Conservation (phyloP, 768 basidiomycete genomes). For the Glaciozyma martinii region DNA sequence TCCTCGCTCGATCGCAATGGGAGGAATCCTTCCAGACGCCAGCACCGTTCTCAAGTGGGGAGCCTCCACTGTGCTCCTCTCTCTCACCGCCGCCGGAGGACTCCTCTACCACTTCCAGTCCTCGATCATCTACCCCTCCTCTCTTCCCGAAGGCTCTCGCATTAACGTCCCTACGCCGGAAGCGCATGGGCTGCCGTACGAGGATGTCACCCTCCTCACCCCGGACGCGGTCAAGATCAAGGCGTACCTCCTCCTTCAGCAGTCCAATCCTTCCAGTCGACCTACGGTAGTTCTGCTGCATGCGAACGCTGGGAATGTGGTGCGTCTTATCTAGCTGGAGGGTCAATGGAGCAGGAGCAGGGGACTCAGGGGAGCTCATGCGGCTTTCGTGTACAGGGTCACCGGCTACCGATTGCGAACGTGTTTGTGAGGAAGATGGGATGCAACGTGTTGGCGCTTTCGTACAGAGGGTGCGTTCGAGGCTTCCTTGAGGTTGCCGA, state of each 20-base stretch:
- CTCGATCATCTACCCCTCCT: conserved; percentile 81
- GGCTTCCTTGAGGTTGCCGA: neutral
- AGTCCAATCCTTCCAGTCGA: conserved; percentile 37
- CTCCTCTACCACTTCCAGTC: conserved; percentile 79
- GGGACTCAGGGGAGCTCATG: neutral
- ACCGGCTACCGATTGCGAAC: conserved; percentile 76
- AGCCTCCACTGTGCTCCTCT: neutral
- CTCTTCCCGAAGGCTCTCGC: conserved; percentile 64
- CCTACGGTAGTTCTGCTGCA: conserved; percentile 92
- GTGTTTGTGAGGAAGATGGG: conserved; percentile 73
- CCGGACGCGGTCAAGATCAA: conserved; percentile 62
- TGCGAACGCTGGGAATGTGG: conserved; percentile 49
- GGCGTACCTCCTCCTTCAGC: conserved; percentile 66
- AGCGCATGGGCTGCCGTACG: conserved; percentile 59
- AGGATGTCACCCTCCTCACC: conserved; percentile 63
- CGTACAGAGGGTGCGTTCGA: conserved; percentile 69
- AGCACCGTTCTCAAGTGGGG: neutral
- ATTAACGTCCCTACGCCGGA: conserved; percentile 63
- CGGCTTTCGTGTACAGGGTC: conserved; percentile 48
- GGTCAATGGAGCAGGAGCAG: neutral
- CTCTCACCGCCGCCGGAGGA: conserved; percentile 38
- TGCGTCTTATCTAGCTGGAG: conserved; percentile 19
- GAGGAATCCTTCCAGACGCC: no score
- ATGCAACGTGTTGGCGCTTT: conserved; percentile 89
- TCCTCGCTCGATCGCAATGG: no score